Conservation (phyloP, 768 basidiomycete genomes). For the Tremella mesenterica region DNA sequence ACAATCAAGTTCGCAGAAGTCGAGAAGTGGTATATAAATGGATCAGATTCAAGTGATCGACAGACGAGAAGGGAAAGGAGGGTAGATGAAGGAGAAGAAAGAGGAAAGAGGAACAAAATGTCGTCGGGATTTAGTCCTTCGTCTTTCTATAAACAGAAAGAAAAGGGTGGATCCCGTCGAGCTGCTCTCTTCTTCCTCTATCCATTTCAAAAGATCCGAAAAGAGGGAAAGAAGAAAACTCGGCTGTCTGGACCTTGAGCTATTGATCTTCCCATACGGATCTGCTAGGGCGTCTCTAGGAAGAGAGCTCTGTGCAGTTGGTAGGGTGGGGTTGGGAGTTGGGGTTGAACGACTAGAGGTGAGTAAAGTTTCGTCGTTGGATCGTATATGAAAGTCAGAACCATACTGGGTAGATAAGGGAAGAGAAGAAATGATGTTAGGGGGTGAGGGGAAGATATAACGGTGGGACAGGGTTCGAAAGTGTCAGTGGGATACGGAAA, state of each 20-base stretch:
- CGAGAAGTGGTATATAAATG: neutral
- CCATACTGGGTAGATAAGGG: no score
- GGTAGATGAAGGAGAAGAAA: neutral
- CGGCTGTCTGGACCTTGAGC: conserved; percentile 14
- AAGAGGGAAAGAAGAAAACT: neutral
- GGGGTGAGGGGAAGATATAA: no score
- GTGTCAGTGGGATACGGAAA: no score
- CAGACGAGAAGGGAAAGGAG: neutral
- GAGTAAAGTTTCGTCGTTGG: no score
- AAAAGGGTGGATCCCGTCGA: conserved; percentile 18
- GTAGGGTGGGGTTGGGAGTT: conserved; percentile 7
- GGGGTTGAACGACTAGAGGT: no score
- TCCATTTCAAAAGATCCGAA: neutral
- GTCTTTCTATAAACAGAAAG: conserved; percentile 2
- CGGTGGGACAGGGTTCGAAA: no score
- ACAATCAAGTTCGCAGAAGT: neutral
- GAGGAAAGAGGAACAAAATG: neutral
- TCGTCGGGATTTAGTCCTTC: conserved; percentile 15
- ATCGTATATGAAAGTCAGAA: no score
- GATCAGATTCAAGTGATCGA: neutral
- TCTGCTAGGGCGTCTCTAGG: conserved; percentile 14
- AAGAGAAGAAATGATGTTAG: no score
- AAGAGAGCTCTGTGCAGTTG: conserved; percentile 17
- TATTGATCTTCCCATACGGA: conserved; percentile 11
- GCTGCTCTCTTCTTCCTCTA: conserved; percentile 1